Evolutionary conservation across 768 basidiomycete species (phyloP), one percentile per base, ranked within the genome.

Genomic region (Hemileccinum rubropunctum): DNA sequence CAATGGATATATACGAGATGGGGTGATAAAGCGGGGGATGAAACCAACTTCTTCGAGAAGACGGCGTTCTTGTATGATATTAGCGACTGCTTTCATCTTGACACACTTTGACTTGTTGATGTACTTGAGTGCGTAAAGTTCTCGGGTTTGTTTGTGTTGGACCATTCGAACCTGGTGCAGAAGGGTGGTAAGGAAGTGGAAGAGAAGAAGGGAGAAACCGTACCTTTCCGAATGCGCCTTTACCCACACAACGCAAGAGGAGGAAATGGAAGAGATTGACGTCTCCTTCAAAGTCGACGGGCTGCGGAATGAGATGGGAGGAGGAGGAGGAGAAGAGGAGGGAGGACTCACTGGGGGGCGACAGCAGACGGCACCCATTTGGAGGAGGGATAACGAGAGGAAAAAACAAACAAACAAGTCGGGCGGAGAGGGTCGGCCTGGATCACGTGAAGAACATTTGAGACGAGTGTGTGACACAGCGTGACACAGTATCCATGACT

Each of bases 211-310:
- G 33, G 26, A 20, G 26, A 42, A 15, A 13, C 10, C 5, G 46
- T 30, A 94, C 95, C 84, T 99, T 98, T 66, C 95, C 95, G 70
- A 99, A 98, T 1, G 95, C 95, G 44, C 95, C 95, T 69, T 98
- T 98, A 18, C 95, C 95, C n/a, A 99, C 95, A 57, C 92, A 95
- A 60, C 95, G 78, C 17, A 98, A 71, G 35, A 99, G 85, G 54
- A 91, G 80, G 65, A 99, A 99, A 65, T 99, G 97, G 69, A 97
- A 99, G 50, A 99, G 84, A 65, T 92, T 95, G 65, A 93, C 87
- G 54, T 95, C 92, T 57, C 89, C 91, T 59, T 95, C 92, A 65
- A 94, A 95, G 76, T 95, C 93, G 71, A 95, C 87, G 56, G 91
- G 91, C 91, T 95, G 33, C 54, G 37, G 46, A 39, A 38, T 42